Evolutionary conservation across 148 eudicot genomes (phyloP), one percentile per base, ranked within the genome.

Genomic region (Cornus controversa): DNA sequence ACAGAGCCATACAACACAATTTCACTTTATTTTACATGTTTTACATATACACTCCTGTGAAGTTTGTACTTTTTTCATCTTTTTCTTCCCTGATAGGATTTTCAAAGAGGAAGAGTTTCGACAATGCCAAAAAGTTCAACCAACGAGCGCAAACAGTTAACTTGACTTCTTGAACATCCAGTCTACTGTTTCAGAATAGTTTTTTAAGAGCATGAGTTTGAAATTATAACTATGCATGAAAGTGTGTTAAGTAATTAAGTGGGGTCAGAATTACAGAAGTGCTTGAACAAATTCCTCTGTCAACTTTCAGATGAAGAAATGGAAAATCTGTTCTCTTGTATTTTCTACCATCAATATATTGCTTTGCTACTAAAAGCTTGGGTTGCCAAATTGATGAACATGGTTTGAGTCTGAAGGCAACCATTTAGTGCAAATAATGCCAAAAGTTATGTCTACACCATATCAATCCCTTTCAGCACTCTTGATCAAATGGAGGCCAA

Each of bases 121-220:
- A 54, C 20, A 11, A 27, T 58, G 22, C 34, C 2, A 23, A 74
- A 23, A n/a, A 11, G 37, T 10, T 69, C 42, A 6, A 64, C 16
- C 31, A 36, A 11, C 2, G 4, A n/a, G 4, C 24, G n/a, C 64
- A 64, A n/a, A 15, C 2, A 24, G 37, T 75, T 37, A 6, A 37
- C 42, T 37, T 37, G 24, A 37, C 42, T 37, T 37, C 26, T 13
- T 25, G 20, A 73, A 27, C 18, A 40, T 42, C 18, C 40, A 45
- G 40, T n/a, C 24, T 42, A 74, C 23, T 25, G 25, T 67, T 58
- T 45, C 77, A 7, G 14, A 74, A 74, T 62, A 62, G 15, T n/a
- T n/a, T 65, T 74, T 11, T 10, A 58, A 58, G 64, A 58, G 64
- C 64, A 37, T 45, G 1, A 26, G 26, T 34, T 75, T 24, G 13